These are phyloP conservation scores for Barbarea vulgaris DNA, from an alignment of 345 rosid genomes.

Conservation along the genomic window DNA sequence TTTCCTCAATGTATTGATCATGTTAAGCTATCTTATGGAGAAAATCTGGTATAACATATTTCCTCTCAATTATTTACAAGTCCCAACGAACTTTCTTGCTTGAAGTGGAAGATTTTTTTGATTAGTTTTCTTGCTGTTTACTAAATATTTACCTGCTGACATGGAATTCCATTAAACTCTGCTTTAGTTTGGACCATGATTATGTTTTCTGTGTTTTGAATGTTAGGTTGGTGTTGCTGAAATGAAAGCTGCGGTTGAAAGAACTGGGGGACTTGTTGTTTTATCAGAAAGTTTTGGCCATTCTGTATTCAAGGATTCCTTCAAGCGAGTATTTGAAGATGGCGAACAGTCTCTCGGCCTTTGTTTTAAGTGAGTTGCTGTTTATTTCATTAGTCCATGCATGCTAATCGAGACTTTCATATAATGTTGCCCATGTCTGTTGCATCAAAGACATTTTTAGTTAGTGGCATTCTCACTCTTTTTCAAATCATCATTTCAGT, in stretches of 20 bases:
- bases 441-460: conserved; percentile 25
- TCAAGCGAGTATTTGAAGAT: conserved; percentile 83
- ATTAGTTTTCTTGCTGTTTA: neutral
- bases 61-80: conserved; percentile 7
- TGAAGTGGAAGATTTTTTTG: conserved; percentile 16
- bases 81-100: conserved; percentile 14
- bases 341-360: conserved; percentile 97
- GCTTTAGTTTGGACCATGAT: neutral
- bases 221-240: conserved; percentile 96
- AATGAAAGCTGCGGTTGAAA: conserved; percentile 97
- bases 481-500: conserved; percentile 49
- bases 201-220: neutral
- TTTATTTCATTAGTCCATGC: conserved; percentile 20
- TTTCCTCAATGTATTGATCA: conserved; percentile 11
- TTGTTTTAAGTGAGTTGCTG: conserved; percentile 79
- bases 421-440: conserved; percentile 6
- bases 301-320: conserved; percentile 94
- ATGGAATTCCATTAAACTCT: neutral
- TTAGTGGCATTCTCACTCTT: conserved; percentile 32
- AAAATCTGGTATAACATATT: neutral
- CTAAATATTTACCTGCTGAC: conserved; percentile 3
- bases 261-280: conserved; percentile 97
- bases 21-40: conserved; percentile 4
- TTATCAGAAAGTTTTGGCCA: conserved; percentile 98
- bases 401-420: neutral